These are phyloP conservation scores for Heimioporus sp. DNA, from an alignment of 768 basidiomycete genomes.

Conservation along the genomic window DNA sequence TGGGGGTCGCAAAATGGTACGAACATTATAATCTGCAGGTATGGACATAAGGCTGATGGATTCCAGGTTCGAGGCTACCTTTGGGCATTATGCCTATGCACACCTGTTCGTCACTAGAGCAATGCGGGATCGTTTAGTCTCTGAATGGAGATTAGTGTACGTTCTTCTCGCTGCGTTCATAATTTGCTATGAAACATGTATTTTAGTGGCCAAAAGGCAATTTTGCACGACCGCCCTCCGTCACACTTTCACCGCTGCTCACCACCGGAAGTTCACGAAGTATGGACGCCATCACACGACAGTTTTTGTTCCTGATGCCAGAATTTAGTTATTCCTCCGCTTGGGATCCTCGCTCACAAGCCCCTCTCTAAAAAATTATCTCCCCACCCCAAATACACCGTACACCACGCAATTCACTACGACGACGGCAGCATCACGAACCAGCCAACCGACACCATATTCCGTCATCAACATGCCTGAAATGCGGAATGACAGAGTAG, in stretches of 20 bases:
- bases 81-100: conserved; percentile 79
- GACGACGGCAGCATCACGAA: conserved; percentile 20
- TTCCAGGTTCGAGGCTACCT: conserved; percentile 76
- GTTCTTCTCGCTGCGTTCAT: conserved; percentile 27
- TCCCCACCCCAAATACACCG: conserved; percentile 50
- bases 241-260: conserved; percentile 73
- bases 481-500: conserved; percentile 74
- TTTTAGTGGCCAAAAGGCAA: conserved; percentile 69
- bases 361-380: conserved; percentile 43
- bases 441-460: conserved; percentile 23
- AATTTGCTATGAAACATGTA: conserved; percentile 3
- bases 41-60: conserved; percentile 4
- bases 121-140: conserved; percentile 69
- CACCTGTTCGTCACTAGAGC: conserved; percentile 93
- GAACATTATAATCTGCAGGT: background rate
- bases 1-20: conserved; percentile 76
- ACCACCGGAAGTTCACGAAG: conserved; percentile 74
- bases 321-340: conserved; percentile 48
- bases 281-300: conserved; percentile 28
- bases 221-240: conserved; percentile 91
- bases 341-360: conserved; percentile 39
- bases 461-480: conserved; percentile 36
- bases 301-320: background rate
- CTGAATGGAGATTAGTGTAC: conserved; percentile 76
- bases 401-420: conserved; percentile 64